Conservation (phyloP, 192 early-diverging fungal species). For the Chytriomyces sp. region DNA sequence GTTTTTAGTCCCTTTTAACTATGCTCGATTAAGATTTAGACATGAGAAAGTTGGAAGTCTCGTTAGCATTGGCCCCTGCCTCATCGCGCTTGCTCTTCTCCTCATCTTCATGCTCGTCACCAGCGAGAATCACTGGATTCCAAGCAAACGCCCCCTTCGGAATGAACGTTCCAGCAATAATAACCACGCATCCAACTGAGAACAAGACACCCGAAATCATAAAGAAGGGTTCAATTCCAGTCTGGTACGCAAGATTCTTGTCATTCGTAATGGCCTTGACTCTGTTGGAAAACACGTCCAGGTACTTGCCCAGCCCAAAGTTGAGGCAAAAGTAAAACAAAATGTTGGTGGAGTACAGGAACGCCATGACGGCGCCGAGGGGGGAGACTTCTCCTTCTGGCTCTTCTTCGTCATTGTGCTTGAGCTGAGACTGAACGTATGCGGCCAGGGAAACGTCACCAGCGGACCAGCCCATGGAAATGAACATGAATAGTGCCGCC, state of each 20-base stretch:
- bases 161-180: slow-evolving; percentile 57
- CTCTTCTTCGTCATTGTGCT: not conserved
- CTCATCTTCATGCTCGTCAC: too few relatives aligned
- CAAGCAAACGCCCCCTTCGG: slow-evolving; percentile 56
- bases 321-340: slow-evolving; percentile 52
- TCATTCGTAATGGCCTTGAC: not conserved
- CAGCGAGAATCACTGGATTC: not conserved
- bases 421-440: slow-evolving; percentile 39
- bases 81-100: too few relatives aligned
- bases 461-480: slow-evolving; percentile 64
- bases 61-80: too few relatives aligned
- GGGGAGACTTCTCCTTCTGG: not conserved
- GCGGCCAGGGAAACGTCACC: slow-evolving; percentile 64
- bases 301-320: slow-evolving; percentile 39
- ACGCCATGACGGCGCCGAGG: slow-evolving; percentile 23
- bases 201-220: slow-evolving; percentile 57
- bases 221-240: not conserved
- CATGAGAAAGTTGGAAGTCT: too few relatives aligned
- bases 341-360: slow-evolving; percentile 60
- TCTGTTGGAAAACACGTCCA: not conserved
- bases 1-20: too few relatives aligned
- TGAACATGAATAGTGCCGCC: slow-evolving; percentile 1
- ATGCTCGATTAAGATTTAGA: too few relatives aligned
- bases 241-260: not conserved
- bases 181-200: slow-evolving; percentile 47